These are phyloP conservation scores for Vaccinium corymbosum DNA, from an alignment of 148 eudicot genomes.

Conservation along the genomic window DNA sequence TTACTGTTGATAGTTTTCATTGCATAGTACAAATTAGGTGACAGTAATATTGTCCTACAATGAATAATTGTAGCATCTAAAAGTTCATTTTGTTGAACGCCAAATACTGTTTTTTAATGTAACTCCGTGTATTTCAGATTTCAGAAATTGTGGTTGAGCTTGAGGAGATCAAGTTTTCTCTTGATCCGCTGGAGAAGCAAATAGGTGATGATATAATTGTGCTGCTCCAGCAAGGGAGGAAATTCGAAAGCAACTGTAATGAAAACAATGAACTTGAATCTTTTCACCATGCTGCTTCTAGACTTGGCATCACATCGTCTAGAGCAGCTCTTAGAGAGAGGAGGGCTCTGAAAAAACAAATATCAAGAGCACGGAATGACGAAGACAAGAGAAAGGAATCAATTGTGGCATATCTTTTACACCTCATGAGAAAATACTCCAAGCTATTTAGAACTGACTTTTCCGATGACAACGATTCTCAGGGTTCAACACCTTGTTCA, in stretches of 20 bases:
- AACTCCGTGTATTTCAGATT: conserved; percentile 44
- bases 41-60: neutral
- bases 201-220: conserved; percentile 82
- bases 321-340: conserved; percentile 91
- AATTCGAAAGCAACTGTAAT: conserved; percentile 56
- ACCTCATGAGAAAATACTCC: conserved; percentile 90
- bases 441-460: conserved; percentile 87
- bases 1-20: neutral
- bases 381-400: conserved; percentile 96
- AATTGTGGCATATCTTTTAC: conserved; percentile 81
- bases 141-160: conserved; percentile 63
- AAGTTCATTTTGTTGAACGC: neutral
- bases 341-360: conserved; percentile 81
- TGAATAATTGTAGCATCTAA: neutral
- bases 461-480: conserved; percentile 93
- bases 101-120: neutral
- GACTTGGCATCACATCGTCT: conserved; percentile 84
- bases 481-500: conserved; percentile 96
- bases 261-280: conserved; percentile 81
- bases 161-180: conserved; percentile 60
- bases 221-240: conserved; percentile 83
- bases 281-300: conserved; percentile 85
- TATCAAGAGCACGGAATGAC: conserved; percentile 78
- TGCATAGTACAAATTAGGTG: neutral
- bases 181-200: conserved; percentile 81